Conservation (phyloP, 352 stramenopile genomes). For the Phytophthora ramorum region DNA sequence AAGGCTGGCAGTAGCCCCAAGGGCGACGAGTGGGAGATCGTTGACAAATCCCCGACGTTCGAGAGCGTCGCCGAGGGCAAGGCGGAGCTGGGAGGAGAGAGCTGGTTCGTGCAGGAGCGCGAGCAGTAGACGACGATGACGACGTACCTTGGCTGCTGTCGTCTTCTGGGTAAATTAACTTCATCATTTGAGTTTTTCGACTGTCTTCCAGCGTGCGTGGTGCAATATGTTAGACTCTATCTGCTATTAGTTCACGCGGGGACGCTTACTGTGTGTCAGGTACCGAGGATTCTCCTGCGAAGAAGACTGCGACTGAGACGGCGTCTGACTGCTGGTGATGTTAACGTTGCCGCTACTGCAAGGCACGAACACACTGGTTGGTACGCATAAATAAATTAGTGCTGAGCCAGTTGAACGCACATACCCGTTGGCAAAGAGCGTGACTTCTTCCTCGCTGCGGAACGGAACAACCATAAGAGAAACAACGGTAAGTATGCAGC, state of each 20-base stretch:
- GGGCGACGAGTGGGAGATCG: conserved; percentile 77
- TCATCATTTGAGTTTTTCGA: conserved; percentile 33
- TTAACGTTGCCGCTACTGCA: conserved; percentile 14
- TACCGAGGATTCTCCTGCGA: conserved; percentile 67
- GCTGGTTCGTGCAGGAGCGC: conserved; percentile 60
- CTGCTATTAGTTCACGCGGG: conserved; percentile 39
- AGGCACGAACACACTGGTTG: conserved; percentile 2
- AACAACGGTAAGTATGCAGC: background rate
- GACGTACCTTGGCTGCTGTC: conserved; percentile 8
- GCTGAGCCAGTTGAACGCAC: background rate
- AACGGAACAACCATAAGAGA: background rate
- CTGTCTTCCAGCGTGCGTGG: background rate
- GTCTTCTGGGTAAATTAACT: conserved; percentile 38
- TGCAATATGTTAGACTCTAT: background rate
- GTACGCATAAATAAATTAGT: background rate
- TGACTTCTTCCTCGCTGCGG: conserved; percentile 46
- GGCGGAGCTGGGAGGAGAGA: conserved; percentile 54
- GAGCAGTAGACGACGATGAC: conserved; percentile 29
- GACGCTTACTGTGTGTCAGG: conserved; percentile 68
- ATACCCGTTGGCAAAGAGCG: conserved; percentile 29
- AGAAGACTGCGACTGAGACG: conserved; percentile 42
- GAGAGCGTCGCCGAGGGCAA: conserved; percentile 56
- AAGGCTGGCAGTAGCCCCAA: conserved; percentile 57
- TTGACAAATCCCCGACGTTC: conserved; percentile 83
- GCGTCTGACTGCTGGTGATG: conserved; percentile 19